phyloP scores from a whole-genome alignment of 495 filamentous ascomycete species.

The Penicillium pulvis region DNA sequence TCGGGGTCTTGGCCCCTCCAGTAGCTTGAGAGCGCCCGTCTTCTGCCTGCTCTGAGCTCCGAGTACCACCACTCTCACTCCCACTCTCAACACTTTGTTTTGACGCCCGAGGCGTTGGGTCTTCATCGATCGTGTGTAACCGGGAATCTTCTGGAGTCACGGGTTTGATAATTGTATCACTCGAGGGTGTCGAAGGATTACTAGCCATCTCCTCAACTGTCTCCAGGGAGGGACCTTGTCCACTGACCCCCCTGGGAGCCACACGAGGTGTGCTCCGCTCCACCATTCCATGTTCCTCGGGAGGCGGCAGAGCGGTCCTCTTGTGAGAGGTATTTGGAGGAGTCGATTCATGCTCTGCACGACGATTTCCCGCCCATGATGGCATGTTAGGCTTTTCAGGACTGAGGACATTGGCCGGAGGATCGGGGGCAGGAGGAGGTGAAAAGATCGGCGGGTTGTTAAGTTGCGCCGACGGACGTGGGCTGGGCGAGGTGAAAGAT shows the following conservation, averaged over 20 bases:
- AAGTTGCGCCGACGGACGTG: conserved; percentile 64
- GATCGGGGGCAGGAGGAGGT: conserved; percentile 54
- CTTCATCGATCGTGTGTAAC: conserved; percentile 46
- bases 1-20: conserved; percentile 23
- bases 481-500: conserved; percentile 62
- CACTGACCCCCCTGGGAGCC: conserved; percentile 62
- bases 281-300: conserved; percentile 37
- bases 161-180: conserved; percentile 45
- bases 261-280: conserved; percentile 40
- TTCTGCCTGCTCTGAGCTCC: conserved; percentile 42
- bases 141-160: conserved; percentile 33
- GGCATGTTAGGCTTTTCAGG: conserved; percentile 65
- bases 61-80: conserved; percentile 53
- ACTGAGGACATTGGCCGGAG: conserved; percentile 57
- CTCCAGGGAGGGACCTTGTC: conserved; percentile 71
- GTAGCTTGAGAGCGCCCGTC: conserved; percentile 35
- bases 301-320: conserved; percentile 28
- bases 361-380: conserved; percentile 58
- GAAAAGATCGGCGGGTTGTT: conserved; percentile 58
- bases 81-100: conserved; percentile 46
- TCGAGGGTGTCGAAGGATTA: conserved; percentile 71
- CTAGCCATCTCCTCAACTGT: conserved; percentile 89
- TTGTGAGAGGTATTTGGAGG: conserved; percentile 49
- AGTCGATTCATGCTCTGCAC: conserved; percentile 39
- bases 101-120: conserved; percentile 36